Base-by-base conservation (phyloP, 352 stramenopile genomes). In the Pythium oligandrum region DNA sequence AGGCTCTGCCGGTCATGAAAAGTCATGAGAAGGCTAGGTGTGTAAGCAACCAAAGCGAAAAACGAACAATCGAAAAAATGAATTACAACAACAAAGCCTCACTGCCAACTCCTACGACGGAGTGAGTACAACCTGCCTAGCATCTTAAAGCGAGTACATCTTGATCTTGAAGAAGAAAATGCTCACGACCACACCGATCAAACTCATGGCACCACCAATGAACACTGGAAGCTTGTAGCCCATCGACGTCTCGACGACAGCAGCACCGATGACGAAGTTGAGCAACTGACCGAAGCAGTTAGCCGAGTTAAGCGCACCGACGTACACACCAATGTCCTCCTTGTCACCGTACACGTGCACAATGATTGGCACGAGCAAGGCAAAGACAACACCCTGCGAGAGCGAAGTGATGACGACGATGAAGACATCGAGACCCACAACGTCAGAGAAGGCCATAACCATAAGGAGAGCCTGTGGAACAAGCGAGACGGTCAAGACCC, bases 391-490 rank as follows among this genome's bases (percentile, higher is more conserved):
- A 4, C 31, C 59, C 58, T 85, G 73, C 1, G 77, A 75, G 36
- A 84, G 71, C 35, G 66, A 64, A 39, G 65, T 81, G 32, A 70
- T 42, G 39, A 77, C 47, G 30, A 88, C 70, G 42, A 85, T 75
- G 36, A 66, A 26, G 17, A 86, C 65, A 53, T 85, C 70, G 32
- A 84, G 7, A 5, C 48, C 49, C 4, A 73, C 61, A 37, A 70
- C 30, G 48, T 77, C 75, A 3, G 59, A 68, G 56, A 83, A 79
- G 11, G 70, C 70, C 72, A 86, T 77, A 33, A 68, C 49, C 57
- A 88, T 78, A 5, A 88, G 51, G 30, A 84, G 40, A 4, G 65
- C 46, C 38, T 88, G 77, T 0, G 74, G 74, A 36, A 86, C 66
- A 40, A 69, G 67, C 12, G 67, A 62, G 6, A 70, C 46, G 32